Evolutionary conservation across 2,329 filamentous ascomycete species (phyloP).

Genomic region (Eutypa lata): DNA sequence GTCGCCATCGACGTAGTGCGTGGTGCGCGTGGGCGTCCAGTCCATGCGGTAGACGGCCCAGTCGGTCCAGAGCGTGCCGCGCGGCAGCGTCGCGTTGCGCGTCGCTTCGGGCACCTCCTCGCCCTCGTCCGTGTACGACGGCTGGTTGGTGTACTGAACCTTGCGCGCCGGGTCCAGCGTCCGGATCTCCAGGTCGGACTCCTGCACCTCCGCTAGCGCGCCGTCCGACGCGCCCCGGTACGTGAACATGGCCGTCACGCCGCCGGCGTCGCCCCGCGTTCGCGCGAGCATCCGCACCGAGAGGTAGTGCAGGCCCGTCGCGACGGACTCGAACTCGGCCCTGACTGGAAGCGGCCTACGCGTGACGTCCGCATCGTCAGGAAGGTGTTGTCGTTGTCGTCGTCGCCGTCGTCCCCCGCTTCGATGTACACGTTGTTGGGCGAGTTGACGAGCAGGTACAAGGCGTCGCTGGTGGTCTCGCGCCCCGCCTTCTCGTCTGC

Average conservation of each 20-base stretch:
- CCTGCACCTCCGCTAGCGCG: constrained; percentile 42
- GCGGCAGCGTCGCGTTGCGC: constrained; percentile 35
- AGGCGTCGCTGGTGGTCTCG: constrained; percentile 19
- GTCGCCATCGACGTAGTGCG: constrained; percentile 54
- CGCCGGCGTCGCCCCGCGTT: constrained; percentile 43
- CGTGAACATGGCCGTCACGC: constrained; percentile 51
- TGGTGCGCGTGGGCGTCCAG: constrained; percentile 52
- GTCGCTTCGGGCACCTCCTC: constrained; percentile 43
- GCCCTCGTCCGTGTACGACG: constrained; percentile 39
- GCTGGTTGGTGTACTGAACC: constrained; percentile 62
- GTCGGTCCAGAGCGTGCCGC: constrained; percentile 44
- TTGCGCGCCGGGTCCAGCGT: constrained; percentile 39
- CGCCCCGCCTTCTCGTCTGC: background rate
- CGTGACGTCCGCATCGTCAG: constrained; percentile 47
- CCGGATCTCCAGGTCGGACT: constrained; percentile 53
- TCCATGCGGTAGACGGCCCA: constrained; percentile 60
- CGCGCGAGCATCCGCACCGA: constrained; percentile 50
- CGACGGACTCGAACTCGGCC: constrained; percentile 43
- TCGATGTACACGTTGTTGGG: constrained; percentile 44
- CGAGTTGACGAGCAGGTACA: constrained; percentile 34
- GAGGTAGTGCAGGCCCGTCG: constrained; percentile 31
- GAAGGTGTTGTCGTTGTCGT: constrained; percentile 32
- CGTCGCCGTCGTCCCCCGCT: constrained; percentile 23
- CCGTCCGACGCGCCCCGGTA: constrained; percentile 36
- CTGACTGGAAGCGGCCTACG: constrained; percentile 42